Base-by-base conservation (phyloP, 768 basidiomycete genomes). In the Floccularia luteovirens region DNA sequence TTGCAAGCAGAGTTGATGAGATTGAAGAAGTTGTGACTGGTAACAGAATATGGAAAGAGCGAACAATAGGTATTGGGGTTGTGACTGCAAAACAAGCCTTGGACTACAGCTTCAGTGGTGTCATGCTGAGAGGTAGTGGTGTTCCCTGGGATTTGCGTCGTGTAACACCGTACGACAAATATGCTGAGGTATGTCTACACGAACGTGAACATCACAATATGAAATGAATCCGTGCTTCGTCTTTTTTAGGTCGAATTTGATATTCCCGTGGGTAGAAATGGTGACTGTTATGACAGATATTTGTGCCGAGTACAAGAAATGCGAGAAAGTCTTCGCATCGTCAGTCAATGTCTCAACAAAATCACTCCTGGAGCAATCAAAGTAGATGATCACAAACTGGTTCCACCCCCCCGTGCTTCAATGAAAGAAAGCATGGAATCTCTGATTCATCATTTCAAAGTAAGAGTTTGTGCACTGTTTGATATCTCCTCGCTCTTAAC, bases 361-460 rank as follows among this genome's bases (percentile, higher is more conserved):
- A 99, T 99, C 68, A 87, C 94, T 0, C 70, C 80, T 10, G 96
- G 96, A 24, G 90, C 76, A 21, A 61, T 93, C 66, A 97, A 92
- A 64, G 79, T 97, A 20, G 94, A 99, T 56, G 94, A 98, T 66
- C 87, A 96, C 67, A 99, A 99, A 66, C 79, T 98, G 43, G 88
- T 88, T 1, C 91, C 96, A 17, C 94, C 94, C 21, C 92, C 94
- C 11, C 82, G 94, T 42, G 93, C 94, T 0, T 82, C 83, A 41
- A 99, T 99, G 96, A 99, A 99, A 66, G 96, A 99, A 69, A 90
- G 82, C 63, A 97, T 97, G 92, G 93, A 97, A 64, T 79, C 85
- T 4, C 74, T 97, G 42, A 97, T 99, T 50, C 94, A 99, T 59
- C 94, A 98, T 69, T 97, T 99, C 73, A 99, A 99, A 72, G 89